Evolutionary conservation across 1,284 basidiomycete species (phyloP), one percentile per base, ranked within the genome.

Genomic region (Mixia osmundae): DNA sequence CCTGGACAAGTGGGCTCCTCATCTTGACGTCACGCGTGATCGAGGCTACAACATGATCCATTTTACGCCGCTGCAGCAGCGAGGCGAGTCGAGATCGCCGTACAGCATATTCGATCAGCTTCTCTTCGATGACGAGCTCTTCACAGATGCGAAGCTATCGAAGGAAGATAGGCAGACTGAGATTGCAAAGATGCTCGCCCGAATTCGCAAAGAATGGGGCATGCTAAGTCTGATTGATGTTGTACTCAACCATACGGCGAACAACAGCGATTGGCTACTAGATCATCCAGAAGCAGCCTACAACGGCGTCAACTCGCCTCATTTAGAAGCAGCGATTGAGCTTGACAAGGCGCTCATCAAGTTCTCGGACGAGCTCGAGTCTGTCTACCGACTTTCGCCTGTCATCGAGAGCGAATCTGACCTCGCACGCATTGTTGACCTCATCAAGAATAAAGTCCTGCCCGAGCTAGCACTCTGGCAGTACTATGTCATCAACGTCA

Each of bases 191-290:
- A 61, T 69, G 25, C 56, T 85, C 19, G 66, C 63, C 47, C 48
- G 68, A 12, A 79, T 82, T 3, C 69, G 65, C 50, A 69, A 82
- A 30, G 71, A 85, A 54, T 87, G 75, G 47, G 85, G 87, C 1
- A 61, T 94, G 25, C 62, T 89, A 41, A 76, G 71, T 49, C 55
- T 94, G 47, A 91, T 80, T 0, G 87, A 94, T 53, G 76, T 94
- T 30, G 87, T 94, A 12, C 66, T 89, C 42, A 94, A 94, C 54
- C 85, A 94, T 52, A 91, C 85, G 3, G 80, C 85, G 5, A 76
- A 80, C 51, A 80, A 91, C 53, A 82, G 75, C 44, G 64, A 71
- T 7, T 94, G 83, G 85, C 63, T 94, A n/a, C 54, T 69, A 26
- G 69, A 85, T 4, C 85, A 94, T 55, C 85, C 87, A 3, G 85